These are phyloP conservation scores for Serendipita sp. DNA, from an alignment of 1,284 basidiomycete species.

Conservation along the genomic window DNA sequence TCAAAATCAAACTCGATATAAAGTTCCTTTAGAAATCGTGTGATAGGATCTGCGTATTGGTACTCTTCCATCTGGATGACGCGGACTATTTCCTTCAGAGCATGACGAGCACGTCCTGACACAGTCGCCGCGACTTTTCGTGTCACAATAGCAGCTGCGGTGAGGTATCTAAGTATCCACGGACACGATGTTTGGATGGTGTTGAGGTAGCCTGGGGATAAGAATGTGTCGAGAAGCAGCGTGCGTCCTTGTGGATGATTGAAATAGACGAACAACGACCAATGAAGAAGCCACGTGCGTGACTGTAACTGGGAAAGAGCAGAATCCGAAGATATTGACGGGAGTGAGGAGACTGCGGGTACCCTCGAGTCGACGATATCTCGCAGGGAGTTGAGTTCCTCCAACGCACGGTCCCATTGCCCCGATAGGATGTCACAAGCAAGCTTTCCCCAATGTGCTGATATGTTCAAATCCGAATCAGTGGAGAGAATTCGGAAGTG, in stretches of 20 bases:
- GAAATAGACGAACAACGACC: slow-evolving; percentile 97
- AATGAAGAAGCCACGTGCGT: slow-evolving; percentile 95
- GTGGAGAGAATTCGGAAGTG: slow-evolving; percentile 97
- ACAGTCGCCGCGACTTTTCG: slow-evolving; percentile 45
- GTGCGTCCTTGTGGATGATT: slow-evolving; percentile 87
- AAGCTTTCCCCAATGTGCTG: slow-evolving; percentile 96
- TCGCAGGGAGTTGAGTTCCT: slow-evolving; percentile 85
- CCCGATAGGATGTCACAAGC: slow-evolving; percentile 92
- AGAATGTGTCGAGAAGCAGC: slow-evolving; percentile 92
- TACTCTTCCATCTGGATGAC: slow-evolving; percentile 89
- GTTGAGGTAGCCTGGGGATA: slow-evolving; percentile 91
- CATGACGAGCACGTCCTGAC: slow-evolving; percentile 65
- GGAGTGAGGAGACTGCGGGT: slow-evolving; percentile 17
- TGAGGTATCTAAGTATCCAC: slow-evolving; percentile 91
- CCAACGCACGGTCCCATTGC: slow-evolving; percentile 85
- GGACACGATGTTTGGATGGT: slow-evolving; percentile 94
- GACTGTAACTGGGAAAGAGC: slow-evolving; percentile 78
- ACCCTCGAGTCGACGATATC: slow-evolving; percentile 76
- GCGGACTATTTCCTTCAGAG: slow-evolving; percentile 78
- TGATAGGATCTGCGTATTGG: slow-evolving; percentile 89
- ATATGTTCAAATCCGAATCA: slow-evolving; percentile 80
- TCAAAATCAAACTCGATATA: slow-evolving; percentile 90
- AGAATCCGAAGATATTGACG: slow-evolving; percentile 32
- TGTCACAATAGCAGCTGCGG: slow-evolving; percentile 83
- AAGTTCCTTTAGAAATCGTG: slow-evolving; percentile 83